Conservation (phyloP, 768 basidiomycete species). For the Mycena indigotica region DNA sequence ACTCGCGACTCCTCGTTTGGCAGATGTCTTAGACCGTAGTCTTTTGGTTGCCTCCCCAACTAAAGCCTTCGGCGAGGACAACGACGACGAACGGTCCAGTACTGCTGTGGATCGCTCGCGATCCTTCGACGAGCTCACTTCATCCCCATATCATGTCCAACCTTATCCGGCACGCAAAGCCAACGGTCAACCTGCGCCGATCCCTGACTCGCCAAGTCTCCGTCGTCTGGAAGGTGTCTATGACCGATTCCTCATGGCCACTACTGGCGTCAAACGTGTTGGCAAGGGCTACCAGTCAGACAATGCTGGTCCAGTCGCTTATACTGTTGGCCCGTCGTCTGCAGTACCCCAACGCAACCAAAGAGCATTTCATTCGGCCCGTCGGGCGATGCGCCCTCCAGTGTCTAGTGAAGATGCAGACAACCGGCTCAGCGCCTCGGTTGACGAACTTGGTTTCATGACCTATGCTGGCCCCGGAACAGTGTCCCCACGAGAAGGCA, state of each 20-base stretch:
- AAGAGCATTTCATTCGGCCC: slow-evolving; percentile 49
- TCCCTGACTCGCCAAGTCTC: slow-evolving; percentile 58
- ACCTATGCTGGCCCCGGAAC: slow-evolving; percentile 35
- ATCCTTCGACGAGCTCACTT: slow-evolving; percentile 58
- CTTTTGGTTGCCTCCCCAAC: slow-evolving; percentile 64
- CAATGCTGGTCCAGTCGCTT: slow-evolving; percentile 46
- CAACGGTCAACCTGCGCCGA: slow-evolving; percentile 33
- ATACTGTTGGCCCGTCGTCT: slow-evolving; percentile 29
- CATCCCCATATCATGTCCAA: slow-evolving; percentile 65
- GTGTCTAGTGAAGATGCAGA: slow-evolving; percentile 64
- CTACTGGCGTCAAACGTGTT: slow-evolving; percentile 75
- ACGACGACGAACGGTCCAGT: slow-evolving; percentile 33
- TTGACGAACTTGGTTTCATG: slow-evolving; percentile 70
- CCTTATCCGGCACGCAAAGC: slow-evolving; percentile 59
- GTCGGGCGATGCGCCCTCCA: slow-evolving; percentile 68
- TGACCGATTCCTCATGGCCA: slow-evolving; percentile 82
- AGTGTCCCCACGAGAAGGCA: slow-evolving; percentile 41
- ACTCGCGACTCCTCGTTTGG: slow-evolving; percentile 57
- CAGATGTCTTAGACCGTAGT: slow-evolving; percentile 67
- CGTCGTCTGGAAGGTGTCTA: slow-evolving; percentile 74
- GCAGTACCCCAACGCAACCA: slow-evolving; percentile 36
- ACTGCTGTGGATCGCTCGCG: slow-evolving; percentile 31
- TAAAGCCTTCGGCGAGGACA: slow-evolving; percentile 39
- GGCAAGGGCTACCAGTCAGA: slow-evolving; percentile 84
- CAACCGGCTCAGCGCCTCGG: slow-evolving; percentile 46